A percentile compares a stretch with the other conserved stretches of the same genome.
phyloP scores from a whole-genome alignment of 164 flowering plant species.

The Tetracentron sinense region DNA sequence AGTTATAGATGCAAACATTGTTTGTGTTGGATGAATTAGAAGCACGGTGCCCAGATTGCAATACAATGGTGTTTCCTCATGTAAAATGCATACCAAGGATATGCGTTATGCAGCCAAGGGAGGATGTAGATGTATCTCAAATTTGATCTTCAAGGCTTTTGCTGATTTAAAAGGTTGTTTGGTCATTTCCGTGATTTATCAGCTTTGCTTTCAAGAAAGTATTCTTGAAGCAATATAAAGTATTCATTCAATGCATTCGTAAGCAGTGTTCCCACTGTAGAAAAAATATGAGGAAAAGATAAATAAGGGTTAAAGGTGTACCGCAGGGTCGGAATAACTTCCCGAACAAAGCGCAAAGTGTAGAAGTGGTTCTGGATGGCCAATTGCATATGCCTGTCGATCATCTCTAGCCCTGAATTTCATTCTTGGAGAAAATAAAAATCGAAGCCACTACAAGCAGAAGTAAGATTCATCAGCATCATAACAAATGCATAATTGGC shows the following conservation, averaged over 20 bases:
- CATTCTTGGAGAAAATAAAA: constrained; percentile 49
- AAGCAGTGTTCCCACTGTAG: too few species aligned
- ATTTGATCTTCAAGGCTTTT: neutral
- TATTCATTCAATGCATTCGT: neutral
- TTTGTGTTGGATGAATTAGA: too few species aligned
- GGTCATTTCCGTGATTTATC: neutral
- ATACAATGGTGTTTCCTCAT: too few species aligned
- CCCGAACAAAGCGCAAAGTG: constrained; percentile 91
- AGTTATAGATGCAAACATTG: too few species aligned
- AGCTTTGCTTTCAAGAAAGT: neutral
- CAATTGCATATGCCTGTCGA: constrained; percentile 63
- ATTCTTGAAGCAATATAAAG: neutral
- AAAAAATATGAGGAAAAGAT: too few species aligned
- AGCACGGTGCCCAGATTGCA: too few species aligned
- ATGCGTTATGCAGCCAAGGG: too few species aligned
- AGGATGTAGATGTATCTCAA: neutral
- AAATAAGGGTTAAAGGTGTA: constrained; percentile 33
- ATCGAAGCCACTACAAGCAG: constrained; percentile 72
- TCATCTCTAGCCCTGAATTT: constrained; percentile 71
- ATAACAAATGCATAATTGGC: neutral
- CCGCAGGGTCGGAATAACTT: constrained; percentile 96
- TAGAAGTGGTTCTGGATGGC: constrained; percentile 74
- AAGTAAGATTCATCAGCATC: constrained; percentile 9
- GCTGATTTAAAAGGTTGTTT: neutral
- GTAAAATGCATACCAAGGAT: too few species aligned